A percentile compares a stretch with the other conserved stretches of the same genome.
These are phyloP conservation scores for Euphorbia celastroides DNA, from an alignment of 441 rosid species.

Conservation along the genomic window DNA sequence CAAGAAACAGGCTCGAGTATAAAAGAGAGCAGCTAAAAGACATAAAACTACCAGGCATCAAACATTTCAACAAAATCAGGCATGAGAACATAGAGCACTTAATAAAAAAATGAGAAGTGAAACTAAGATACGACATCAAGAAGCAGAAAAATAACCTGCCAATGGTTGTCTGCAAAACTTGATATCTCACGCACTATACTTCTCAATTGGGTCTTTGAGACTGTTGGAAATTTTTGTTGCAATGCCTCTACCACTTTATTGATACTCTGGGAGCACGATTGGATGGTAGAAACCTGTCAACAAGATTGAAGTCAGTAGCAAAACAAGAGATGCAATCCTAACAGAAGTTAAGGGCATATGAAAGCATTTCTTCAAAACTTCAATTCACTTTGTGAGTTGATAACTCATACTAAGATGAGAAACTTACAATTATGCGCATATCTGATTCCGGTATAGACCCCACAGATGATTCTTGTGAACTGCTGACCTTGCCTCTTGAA, in stretches of 20 bases:
- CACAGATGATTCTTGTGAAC: slow-evolving; percentile 30
- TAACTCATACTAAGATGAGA: background rate
- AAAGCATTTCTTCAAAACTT: background rate
- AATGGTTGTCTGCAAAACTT: slow-evolving; percentile 61
- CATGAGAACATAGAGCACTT: background rate
- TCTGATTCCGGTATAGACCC: slow-evolving; percentile 47
- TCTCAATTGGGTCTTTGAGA: slow-evolving; percentile 58
- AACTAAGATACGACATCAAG: background rate
- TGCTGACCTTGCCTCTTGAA: slow-evolving; percentile 28
- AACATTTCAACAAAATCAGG: background rate
- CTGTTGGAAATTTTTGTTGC: slow-evolving; percentile 67
- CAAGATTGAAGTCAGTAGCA: slow-evolving; percentile 9
- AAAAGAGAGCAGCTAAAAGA: background rate
- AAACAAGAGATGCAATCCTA: background rate
- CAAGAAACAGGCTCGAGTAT: background rate
- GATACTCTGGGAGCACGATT: slow-evolving; percentile 51
- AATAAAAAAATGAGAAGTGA: background rate
- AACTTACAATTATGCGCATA: slow-evolving; percentile 62
- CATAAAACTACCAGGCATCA: background rate
- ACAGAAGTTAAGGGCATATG: no score
- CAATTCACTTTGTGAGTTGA: background rate
- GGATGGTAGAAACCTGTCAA: slow-evolving; percentile 63
- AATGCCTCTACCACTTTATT: slow-evolving; percentile 56
- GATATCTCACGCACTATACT: slow-evolving; percentile 80
- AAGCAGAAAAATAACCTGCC: slow-evolving; percentile 65